Evolutionary conservation across 495 filamentous ascomycete genomes (phyloP).

Genomic region (Tuber melanosporum): DNA sequence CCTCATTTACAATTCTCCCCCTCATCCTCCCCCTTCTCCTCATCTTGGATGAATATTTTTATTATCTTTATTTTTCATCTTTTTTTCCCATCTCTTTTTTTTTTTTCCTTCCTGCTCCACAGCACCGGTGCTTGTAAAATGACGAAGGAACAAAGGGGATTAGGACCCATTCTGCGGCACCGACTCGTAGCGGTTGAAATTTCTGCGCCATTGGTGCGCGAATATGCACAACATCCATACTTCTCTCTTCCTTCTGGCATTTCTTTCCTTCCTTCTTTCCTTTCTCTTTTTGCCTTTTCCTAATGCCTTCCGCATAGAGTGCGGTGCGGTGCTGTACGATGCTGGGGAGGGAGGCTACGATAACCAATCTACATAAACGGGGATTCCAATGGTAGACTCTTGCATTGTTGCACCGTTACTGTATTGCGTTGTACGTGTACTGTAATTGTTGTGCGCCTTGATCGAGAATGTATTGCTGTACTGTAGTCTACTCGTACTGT

Average conservation of each 20-base stretch:
- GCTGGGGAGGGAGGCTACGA: background rate
- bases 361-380: background rate
- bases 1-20: background rate
- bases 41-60: background rate
- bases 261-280: background rate
- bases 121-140: background rate
- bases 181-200: background rate
- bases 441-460: background rate
- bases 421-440: too few species aligned
- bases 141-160: background rate
- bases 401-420: background rate
- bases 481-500: too few species aligned
- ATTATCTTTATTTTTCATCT: too few species aligned
- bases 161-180: background rate
- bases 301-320: background rate
- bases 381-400: background rate
- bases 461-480: background rate
- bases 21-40: slow-evolving; percentile 5
- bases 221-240: background rate
- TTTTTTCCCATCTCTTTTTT: too few species aligned
- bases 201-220: background rate
- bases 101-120: background rate
- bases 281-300: background rate
- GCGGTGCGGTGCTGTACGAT: background rate
- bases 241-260: background rate